These are phyloP conservation scores for Coprinopsis cinerea DNA, from an alignment of 768 basidiomycete species.

Conservation along the genomic window DNA sequence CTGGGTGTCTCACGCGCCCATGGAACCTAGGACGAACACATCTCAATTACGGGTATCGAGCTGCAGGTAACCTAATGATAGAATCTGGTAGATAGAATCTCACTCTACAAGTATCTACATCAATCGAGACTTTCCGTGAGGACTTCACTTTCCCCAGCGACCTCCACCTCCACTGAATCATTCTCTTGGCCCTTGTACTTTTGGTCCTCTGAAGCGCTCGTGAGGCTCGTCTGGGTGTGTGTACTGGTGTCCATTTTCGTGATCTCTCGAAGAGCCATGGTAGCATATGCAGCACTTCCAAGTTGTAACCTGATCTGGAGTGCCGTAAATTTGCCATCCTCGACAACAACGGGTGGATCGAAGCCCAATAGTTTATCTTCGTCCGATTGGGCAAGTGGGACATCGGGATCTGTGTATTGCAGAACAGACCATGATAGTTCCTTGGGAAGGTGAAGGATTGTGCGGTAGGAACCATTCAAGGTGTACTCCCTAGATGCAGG, in stretches of 20 bases:
- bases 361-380: constrained; percentile 87
- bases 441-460: constrained; percentile 81
- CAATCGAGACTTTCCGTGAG: constrained; percentile 2
- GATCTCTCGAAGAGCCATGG: constrained; percentile 94
- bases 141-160: constrained; percentile 20
- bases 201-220: constrained; percentile 76
- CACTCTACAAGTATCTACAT: too few relatives aligned
- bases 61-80: too few relatives aligned
- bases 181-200: constrained; percentile 55
- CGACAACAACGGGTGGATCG: constrained; percentile 58
- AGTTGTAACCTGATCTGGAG: constrained; percentile 82
- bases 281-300: constrained; percentile 91
- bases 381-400: constrained; percentile 88
- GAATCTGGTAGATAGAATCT: too few relatives aligned
- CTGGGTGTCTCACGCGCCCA: too few relatives aligned
- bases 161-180: constrained; percentile 20
- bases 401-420: constrained; percentile 89
- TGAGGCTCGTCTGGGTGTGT: constrained; percentile 80
- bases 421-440: constrained; percentile 78
- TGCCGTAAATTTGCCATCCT: constrained; percentile 81
- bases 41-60: too few relatives aligned
- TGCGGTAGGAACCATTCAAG: constrained; percentile 88
- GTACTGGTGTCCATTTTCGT: constrained; percentile 95
- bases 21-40: too few relatives aligned
- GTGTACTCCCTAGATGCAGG: constrained; percentile 75